phyloP scores from a whole-genome alignment of 2,329 filamentous ascomycete species.

The Teratosphaeria pseudoeucalypti region DNA sequence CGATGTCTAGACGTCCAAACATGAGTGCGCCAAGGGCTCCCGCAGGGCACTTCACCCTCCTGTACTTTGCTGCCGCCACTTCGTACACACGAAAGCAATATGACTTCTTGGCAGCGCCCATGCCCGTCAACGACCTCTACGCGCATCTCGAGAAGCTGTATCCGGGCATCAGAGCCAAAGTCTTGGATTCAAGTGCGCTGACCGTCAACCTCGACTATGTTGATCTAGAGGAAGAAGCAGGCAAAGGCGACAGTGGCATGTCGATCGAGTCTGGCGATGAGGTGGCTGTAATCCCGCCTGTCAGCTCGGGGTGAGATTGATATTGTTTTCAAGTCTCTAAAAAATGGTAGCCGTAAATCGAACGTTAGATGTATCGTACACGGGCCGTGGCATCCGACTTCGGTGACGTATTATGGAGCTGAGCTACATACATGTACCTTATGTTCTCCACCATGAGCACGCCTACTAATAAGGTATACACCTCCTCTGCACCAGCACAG shows the following conservation, averaged over 20 bases:
- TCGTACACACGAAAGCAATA: slow-evolving; percentile 59
- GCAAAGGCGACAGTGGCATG: slow-evolving; percentile 30
- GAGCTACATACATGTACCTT: neutral
- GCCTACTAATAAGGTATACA: neutral
- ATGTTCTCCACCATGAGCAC: neutral
- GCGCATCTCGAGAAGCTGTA: slow-evolving; percentile 58
- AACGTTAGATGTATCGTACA: neutral
- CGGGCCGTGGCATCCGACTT: neutral
- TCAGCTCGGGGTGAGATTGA: slow-evolving; percentile 63
- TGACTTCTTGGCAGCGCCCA: slow-evolving; percentile 57
- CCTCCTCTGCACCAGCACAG: neutral
- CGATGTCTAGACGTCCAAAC: neutral
- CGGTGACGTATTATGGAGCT: neutral
- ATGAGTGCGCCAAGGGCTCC: slow-evolving; percentile 41
- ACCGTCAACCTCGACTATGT: slow-evolving; percentile 77
- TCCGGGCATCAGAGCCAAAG: slow-evolving; percentile 55
- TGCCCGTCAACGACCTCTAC: slow-evolving; percentile 55
- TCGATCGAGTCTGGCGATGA: slow-evolving; percentile 65
- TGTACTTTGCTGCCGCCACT: slow-evolving; percentile 71
- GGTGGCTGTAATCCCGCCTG: slow-evolving; percentile 77
- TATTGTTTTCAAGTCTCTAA: neutral
- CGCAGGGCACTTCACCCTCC: slow-evolving; percentile 60
- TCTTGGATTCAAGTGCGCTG: slow-evolving; percentile 63
- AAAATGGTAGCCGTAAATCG: neutral
- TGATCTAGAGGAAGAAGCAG: slow-evolving; percentile 48